These are phyloP conservation scores for Beauveria pseudobassiana DNA, from an alignment of 2,329 filamentous ascomycete genomes.

Conservation along the genomic window DNA sequence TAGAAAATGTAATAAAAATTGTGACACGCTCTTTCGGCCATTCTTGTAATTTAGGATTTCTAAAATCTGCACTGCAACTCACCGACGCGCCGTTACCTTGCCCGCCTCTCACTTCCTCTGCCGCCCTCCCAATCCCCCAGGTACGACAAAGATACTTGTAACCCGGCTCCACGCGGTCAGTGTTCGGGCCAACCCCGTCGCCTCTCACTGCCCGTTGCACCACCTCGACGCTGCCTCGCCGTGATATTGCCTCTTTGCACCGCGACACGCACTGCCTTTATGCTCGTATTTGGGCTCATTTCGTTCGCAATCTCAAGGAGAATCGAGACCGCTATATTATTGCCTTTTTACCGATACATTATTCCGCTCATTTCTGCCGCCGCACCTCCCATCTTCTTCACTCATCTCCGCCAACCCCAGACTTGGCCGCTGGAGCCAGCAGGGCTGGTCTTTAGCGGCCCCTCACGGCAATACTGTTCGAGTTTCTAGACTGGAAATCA, in stretches of 20 bases:
- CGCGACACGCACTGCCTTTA: constrained; percentile 20
- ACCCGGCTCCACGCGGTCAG: constrained; percentile 9
- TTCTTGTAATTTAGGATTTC: fast-evolving
- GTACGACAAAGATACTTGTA: constrained; percentile 1
- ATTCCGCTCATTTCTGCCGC: background rate
- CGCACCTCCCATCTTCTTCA: background rate
- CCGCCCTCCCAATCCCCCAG: background rate
- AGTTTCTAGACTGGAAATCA: background rate
- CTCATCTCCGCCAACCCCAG: background rate
- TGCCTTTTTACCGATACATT: background rate
- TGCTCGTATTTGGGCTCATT: constrained; percentile 60
- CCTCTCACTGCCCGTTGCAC: constrained; percentile 6
- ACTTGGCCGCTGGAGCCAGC: background rate
- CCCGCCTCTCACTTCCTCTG: background rate
- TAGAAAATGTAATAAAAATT: background rate
- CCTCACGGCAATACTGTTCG: background rate
- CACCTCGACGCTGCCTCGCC: background rate
- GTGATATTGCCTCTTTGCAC: background rate
- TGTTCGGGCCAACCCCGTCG: constrained; percentile 5
- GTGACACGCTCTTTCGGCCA: too few species aligned
- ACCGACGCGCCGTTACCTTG: background rate
- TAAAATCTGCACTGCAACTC: background rate
- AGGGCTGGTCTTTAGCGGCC: background rate
- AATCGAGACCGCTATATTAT: constrained; percentile 18
- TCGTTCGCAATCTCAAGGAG: constrained; percentile 37